These are phyloP conservation scores for Pythium catenulatum DNA, from an alignment of 352 stramenopile species.

Conservation along the genomic window DNA sequence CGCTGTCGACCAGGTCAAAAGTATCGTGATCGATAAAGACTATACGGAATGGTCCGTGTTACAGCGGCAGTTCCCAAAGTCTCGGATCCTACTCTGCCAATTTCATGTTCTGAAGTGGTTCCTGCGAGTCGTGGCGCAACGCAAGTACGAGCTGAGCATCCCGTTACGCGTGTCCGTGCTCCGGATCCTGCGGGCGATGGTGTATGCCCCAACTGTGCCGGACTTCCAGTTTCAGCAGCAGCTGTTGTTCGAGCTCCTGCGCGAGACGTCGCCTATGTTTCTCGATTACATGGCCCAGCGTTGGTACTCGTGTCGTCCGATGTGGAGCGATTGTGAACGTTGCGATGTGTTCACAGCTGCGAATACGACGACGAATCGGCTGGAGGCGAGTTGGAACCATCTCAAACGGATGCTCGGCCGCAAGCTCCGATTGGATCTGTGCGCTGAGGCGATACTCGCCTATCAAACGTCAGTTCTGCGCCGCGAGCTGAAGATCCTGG, in stretches of 20 bases:
- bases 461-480: not conserved
- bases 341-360: not conserved
- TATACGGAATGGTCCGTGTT: constrained; percentile 51
- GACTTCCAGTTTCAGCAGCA: constrained; percentile 13
- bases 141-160: not conserved
- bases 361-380: constrained; percentile 21
- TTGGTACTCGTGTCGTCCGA: not conserved
- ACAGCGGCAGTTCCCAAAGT: not conserved
- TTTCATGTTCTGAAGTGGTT: constrained; percentile 48
- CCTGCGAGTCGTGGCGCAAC: not conserved
- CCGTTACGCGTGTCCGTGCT: not conserved
- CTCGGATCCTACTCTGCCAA: constrained; percentile 44
- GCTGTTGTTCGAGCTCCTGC: not conserved
- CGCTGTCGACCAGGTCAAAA: not conserved
- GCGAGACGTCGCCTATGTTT: not conserved
- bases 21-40: constrained; percentile 64
- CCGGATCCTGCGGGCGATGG: not conserved
- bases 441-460: not conserved
- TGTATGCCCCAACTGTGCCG: not conserved
- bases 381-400: constrained; percentile 15
- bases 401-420: not conserved
- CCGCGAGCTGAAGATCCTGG: not conserved
- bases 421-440: constrained; percentile 13
- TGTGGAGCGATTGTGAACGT: constrained; percentile 31
- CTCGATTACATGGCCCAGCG: constrained; percentile 2